These are phyloP conservation scores for Saccharum hybrid DNA, from an alignment of 202 grass and related monocot genomes.

Conservation along the genomic window DNA sequence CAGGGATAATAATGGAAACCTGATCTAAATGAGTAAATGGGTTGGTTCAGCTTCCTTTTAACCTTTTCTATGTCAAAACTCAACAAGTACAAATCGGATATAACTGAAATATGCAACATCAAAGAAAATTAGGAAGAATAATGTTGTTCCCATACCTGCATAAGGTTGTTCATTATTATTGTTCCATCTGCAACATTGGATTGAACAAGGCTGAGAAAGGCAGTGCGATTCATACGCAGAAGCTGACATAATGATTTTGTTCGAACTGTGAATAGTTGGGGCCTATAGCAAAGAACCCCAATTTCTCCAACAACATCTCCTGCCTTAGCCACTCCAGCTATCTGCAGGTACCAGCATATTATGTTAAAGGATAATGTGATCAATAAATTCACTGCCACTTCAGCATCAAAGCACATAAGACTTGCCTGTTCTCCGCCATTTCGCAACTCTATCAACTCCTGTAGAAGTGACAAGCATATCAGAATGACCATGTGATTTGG, in stretches of 20 bases:
- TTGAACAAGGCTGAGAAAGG: slow-evolving; percentile 85
- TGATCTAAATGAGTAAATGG: background rate
- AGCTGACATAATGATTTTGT: slow-evolving; percentile 91
- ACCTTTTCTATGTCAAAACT: background rate
- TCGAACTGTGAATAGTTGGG: slow-evolving; percentile 90
- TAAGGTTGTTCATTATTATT: slow-evolving; percentile 94
- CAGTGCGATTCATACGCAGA: slow-evolving; percentile 77
- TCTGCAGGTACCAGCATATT: slow-evolving; percentile 52
- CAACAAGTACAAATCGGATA: slow-evolving; percentile 2
- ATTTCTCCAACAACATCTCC: slow-evolving; percentile 96
- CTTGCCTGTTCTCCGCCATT: slow-evolving; percentile 65
- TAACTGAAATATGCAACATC: slow-evolving; percentile 12
- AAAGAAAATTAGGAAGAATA: slow-evolving; percentile 30
- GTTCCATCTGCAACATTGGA: slow-evolving; percentile 94
- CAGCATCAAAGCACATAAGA: slow-evolving; percentile 27
- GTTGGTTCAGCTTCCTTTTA: slow-evolving; percentile 4
- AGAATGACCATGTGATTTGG: slow-evolving; percentile 35
- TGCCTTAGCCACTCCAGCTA: slow-evolving; percentile 51
- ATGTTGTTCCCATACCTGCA: slow-evolving; percentile 58
- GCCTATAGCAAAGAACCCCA: slow-evolving; percentile 92
- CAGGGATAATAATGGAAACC: background rate
- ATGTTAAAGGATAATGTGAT: slow-evolving; percentile 35
- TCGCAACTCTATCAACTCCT: slow-evolving; percentile 74
- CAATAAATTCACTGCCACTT: slow-evolving; percentile 11
- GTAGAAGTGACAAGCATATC: slow-evolving; percentile 46